Evolutionary conservation across 441 rosid genomes (phyloP).

Genomic region (Viola pubescens): DNA sequence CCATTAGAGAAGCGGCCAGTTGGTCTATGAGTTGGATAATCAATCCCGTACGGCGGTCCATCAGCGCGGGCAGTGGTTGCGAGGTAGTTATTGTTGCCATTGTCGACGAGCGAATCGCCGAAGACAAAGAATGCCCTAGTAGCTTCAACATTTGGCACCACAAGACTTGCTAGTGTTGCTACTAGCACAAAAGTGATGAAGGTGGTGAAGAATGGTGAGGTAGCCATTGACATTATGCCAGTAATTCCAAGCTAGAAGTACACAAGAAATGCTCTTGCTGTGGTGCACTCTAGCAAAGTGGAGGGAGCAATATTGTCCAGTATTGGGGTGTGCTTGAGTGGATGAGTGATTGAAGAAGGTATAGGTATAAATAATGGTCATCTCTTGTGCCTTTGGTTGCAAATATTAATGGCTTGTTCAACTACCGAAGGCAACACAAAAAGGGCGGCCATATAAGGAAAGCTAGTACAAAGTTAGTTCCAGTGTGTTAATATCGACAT

Average conservation of each 20-base stretch:
- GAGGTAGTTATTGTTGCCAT: slow-evolving; percentile 85
- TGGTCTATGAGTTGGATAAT: slow-evolving; percentile 69
- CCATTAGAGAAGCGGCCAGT: slow-evolving; percentile 97
- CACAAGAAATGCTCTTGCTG: background rate
- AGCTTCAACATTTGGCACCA: slow-evolving; percentile 36
- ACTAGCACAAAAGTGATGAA: slow-evolving; percentile 18
- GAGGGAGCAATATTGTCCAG: too few relatives aligned
- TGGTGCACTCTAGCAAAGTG: background rate
- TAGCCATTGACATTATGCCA: slow-evolving; percentile 14
- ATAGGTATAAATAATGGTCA: slow-evolving; percentile 9
- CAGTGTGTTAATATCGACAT: too few relatives aligned
- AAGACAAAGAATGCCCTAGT: slow-evolving; percentile 94
- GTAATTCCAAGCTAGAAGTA: slow-evolving; percentile 4
- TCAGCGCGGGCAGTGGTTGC: slow-evolving; percentile 87
- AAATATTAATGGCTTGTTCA: slow-evolving; percentile 22
- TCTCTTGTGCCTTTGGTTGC: background rate
- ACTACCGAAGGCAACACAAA: slow-evolving; percentile 13
- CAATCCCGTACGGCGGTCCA: slow-evolving; percentile 74
- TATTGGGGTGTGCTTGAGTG: background rate
- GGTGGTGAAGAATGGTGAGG: slow-evolving; percentile 1
- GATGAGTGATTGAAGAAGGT: background rate
- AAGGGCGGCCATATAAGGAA: slow-evolving; percentile 8
- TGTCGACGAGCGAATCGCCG: slow-evolving; percentile 91
- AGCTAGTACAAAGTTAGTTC: background rate
- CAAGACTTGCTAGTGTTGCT: slow-evolving; percentile 16